A percentile compares a stretch with the other conserved stretches of the same genome.
These are phyloP conservation scores for Camelina neglecta DNA, from an alignment of 345 rosid species.

Conservation along the genomic window DNA sequence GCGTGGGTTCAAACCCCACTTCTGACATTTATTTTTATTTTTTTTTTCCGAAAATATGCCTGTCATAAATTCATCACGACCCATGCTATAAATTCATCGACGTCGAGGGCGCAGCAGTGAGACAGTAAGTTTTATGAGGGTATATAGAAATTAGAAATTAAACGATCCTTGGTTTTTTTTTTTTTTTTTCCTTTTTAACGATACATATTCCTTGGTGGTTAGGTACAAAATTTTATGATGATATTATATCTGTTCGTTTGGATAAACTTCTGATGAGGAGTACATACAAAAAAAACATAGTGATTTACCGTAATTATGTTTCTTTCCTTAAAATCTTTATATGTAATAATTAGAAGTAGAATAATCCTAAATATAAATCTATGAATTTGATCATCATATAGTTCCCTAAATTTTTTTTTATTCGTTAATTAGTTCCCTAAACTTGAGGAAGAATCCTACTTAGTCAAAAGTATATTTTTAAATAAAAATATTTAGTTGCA, in stretches of 20 bases:
- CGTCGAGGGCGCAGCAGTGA: no score
- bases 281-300: not conserved
- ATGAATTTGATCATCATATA: not conserved
- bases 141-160: no score
- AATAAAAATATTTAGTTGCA: constrained; percentile 11
- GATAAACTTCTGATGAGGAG: not conserved
- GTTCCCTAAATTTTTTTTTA: not conserved
- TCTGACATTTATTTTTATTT: constrained; percentile 13
- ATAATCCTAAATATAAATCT: not conserved
- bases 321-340: no score
- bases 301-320: no score
- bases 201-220: not conserved
- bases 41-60: not conserved
- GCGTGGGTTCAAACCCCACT: constrained; percentile 56
- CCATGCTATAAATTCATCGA: no score
- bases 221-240: not conserved
- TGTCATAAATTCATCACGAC: not conserved
- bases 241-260: not conserved
- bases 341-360: not conserved
- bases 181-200: not conserved
- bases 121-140: no score
- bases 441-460: constrained; percentile 33
- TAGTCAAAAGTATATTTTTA: constrained; percentile 1
- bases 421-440: constrained; percentile 33
- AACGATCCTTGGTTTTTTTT: no score